Conservation (phyloP, 148 eudicot genomes). For the Rhododendron vialii region DNA sequence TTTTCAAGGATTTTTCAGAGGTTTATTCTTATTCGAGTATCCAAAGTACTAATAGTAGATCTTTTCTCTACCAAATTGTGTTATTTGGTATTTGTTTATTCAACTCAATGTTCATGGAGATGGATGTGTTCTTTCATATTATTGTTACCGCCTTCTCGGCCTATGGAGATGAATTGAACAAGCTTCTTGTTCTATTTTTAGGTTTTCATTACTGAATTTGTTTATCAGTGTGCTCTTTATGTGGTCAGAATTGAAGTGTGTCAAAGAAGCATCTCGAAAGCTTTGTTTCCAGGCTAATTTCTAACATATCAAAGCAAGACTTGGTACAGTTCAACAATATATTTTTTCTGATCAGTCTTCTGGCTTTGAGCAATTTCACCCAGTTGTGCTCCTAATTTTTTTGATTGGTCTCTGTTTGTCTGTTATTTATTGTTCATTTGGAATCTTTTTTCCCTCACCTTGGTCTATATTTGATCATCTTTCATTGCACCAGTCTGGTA, state of each 20-base stretch:
- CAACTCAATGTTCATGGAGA: background rate
- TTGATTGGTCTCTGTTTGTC: background rate
- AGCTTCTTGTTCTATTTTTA: background rate
- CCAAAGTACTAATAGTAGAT: background rate
- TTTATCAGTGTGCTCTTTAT: background rate
- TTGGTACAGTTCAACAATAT: background rate
- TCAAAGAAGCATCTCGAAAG: background rate
- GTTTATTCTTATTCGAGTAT: background rate
- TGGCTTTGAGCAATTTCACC: slow-evolving; percentile 3
- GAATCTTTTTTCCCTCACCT: background rate
- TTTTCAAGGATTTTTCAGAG: background rate
- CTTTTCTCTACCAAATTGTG: background rate
- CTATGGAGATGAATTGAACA: background rate
- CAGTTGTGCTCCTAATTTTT: background rate
- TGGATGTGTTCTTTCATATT: background rate
- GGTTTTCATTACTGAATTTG: background rate
- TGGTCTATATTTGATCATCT: background rate
- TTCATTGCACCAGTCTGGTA: background rate
- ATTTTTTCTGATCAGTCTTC: background rate
- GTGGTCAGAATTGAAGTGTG: background rate
- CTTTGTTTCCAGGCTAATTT: background rate
- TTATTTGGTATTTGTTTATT: background rate
- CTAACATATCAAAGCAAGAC: background rate
- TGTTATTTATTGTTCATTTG: background rate
- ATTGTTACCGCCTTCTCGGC: background rate